Evolutionary conservation across 129 eudicot species (phyloP), one percentile per base, ranked within the genome.

Genomic region (Artemisia annua): DNA sequence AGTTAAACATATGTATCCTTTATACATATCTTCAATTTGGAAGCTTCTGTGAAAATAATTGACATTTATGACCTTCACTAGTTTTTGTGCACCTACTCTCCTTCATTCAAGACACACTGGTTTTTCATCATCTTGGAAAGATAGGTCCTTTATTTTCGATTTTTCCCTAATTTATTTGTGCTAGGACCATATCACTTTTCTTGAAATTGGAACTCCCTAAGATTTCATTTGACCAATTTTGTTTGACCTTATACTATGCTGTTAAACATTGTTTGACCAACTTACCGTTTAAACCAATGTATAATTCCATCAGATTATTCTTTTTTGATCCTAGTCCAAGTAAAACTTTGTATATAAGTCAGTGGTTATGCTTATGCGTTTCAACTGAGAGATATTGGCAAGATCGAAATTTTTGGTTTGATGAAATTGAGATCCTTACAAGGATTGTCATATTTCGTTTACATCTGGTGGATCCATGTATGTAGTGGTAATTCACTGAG

Each of bases 21-120:
- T 35, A 22, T 57, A 20, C 48, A 69, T 51, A 49, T 77, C 73
- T 44, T 19, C 18, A 77, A 15, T 77, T 69, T 77, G 71, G 81
- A 77, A 60, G 60, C 58, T 69, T 77, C 51, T 77, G 82, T 59
- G 66, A 32, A 78, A 54, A 77, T 71, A 64, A 78, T 35, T 69
- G 66, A 39, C 81, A 77, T 77, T 77, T 69, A 69, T 69, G 67
- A 50, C 75, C 81, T 77, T 16, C 20, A 69, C 64, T 65, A 13
- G 56, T 53, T 63, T 64, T 53, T 75, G 56, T 75, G 79, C 66
- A 54, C 72, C 43, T 9, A 60, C 39, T 20, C 15, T 39, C 39
- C 43, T 56, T 6, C 16, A 56, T 19, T 22, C 30, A 56, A 24
- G 2, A 24, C 53, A 7, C 49, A 43, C 59, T 55, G 66, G 46